Base-by-base conservation (phyloP, 2,329 filamentous ascomycete species). In the Alternaria novae-zelandiae region DNA sequence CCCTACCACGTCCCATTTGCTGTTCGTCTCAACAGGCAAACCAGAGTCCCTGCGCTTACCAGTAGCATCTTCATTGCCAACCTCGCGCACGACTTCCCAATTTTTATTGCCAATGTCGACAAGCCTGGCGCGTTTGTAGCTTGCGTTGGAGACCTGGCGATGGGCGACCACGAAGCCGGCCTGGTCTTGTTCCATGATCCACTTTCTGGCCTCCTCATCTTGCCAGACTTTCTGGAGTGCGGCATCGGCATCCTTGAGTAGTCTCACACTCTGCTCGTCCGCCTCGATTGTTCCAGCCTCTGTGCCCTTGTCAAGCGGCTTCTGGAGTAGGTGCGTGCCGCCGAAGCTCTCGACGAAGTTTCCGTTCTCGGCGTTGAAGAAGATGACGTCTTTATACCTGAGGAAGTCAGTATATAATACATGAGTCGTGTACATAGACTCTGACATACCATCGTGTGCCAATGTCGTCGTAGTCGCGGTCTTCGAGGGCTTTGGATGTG, bases 231-330 rank as follows among this genome's bases (percentile, higher is more conserved):
- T 76, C 57, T 73, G 65, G 26, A 79, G 44, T 4, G 75, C 72
- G 1, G 67, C 68, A 20, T 70, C 66, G 1, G 68, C 63, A 20
- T 78, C 73, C 57, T 79, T 79, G 12, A 79, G 68, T 54, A 78
- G 30, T 13, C 77, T 51, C 5, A 79, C 75, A n/a, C 63, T 68
- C 63, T 76, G 72, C 58, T 75, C 70, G 26, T 77, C 73, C 0
- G 76, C 75, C 57, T 79, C 77, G 46, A 79, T 78, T 9, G 75
- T 78, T n/a, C 71, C 76, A 6, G 73, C 71, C 45, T 77, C 74
- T 8, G 59, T 70, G 47, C 72, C 75, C 13, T 69, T 61, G 13
- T 66, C 70, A 11, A 70, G 69, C 12, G 69, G 66, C 63, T 75
- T 77, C 57, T 77, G 70, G 2, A 79, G 56, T 15, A 77, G 68